Evolutionary conservation across 306 rosid genomes (phyloP), one percentile per base, ranked within the genome.

Genomic region (Cicer cuneatum): DNA sequence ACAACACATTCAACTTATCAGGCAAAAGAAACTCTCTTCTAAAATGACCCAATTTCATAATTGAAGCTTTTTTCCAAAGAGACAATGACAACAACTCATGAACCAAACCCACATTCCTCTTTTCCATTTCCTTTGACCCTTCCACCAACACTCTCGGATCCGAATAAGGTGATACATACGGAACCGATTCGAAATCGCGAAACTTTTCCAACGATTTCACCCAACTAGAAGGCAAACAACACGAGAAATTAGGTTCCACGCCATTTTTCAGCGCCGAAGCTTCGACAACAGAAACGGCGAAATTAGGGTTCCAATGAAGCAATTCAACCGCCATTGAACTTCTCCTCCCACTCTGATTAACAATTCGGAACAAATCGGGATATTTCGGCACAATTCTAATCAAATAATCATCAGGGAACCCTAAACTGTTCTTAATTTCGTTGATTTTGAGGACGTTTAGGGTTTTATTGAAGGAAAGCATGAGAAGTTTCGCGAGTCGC

Each of bases 81-180:
- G 88, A 89, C 85, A 93, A 82, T 0, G 93, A 88, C 82, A 93
- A 77, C 78, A 93, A 71, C 89, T 91, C 98, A 67, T 89, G 97
- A 51, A 93, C 80, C 87, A 93, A 76, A 8, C 87, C 93, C 42
- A 93, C 87, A 1, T 83, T 85, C 84, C 93, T 89, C 84, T 93
- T 93, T 83, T 93, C 97, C 88, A 85, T 86, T 84, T 85, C 96
- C 85, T 43, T 81, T 0, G 96, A 81, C 52, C 88, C 96, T 29
- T 81, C 89, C 66, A 59, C 74, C 81, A 88, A 82, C 7, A 69
- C 82, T 35, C 35, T 59, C 1, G 67, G 67, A 42, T 85, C 93
- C 62, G 41, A 49, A 72, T 90, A 93, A 0, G 98, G 97, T 4
- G 97, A 91, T 56, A 93, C 15, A 71, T 93, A 93, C 2, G 90